Percentiles rank a stretch among this genome's conserved stretches.
phyloP scores from a whole-genome alignment of 1,284 basidiomycete genomes.

The Rhodotorula glutinis region DNA sequence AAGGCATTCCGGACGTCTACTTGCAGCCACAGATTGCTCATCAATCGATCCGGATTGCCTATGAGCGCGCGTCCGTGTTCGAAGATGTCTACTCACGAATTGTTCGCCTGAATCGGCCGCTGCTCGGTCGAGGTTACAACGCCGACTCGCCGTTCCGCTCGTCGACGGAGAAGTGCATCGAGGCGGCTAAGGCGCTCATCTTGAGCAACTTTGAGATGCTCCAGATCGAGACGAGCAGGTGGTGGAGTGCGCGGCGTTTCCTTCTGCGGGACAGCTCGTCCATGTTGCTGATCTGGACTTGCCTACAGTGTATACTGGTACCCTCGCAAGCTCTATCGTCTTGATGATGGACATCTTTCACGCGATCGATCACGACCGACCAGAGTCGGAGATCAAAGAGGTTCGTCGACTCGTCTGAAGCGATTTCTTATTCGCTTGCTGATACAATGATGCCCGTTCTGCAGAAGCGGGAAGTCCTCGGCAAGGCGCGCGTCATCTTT shows the following conservation, averaged over 20 bases:
- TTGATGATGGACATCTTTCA: slow-evolving; percentile 39
- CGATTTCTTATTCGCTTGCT: neutral
- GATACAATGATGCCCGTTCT: too few relatives aligned
- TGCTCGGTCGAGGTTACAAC: slow-evolving; percentile 36
- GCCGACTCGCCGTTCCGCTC: slow-evolving; percentile 23
- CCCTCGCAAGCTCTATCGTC: slow-evolving; percentile 33
- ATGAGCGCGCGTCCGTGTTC: slow-evolving; percentile 28
- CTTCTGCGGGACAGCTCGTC: too few relatives aligned
- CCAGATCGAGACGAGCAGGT: slow-evolving; percentile 22
- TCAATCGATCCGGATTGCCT: slow-evolving; percentile 16
- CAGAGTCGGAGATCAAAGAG: slow-evolving; percentile 20
- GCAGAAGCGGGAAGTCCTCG: slow-evolving; percentile 32
- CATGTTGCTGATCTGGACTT: neutral
- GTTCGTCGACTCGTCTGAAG: neutral
- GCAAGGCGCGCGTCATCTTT: slow-evolving; percentile 33
- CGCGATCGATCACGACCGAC: slow-evolving; percentile 31
- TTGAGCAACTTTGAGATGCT: slow-evolving; percentile 30
- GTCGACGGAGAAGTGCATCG: slow-evolving; percentile 34
- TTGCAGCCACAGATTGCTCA: slow-evolving; percentile 2
- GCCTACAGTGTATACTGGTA: slow-evolving; percentile 32
- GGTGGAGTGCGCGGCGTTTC: slow-evolving; percentile 30
- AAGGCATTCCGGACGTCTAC: slow-evolving; percentile 22
- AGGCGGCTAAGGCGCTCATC: slow-evolving; percentile 30
- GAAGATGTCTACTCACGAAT: slow-evolving; percentile 37
- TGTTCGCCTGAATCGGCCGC: slow-evolving; percentile 39